Percentiles rank a stretch among this genome's conserved stretches.
Conservation (phyloP, 176 grass and related monocot species). For the Rhynchospora breviuscula region DNA sequence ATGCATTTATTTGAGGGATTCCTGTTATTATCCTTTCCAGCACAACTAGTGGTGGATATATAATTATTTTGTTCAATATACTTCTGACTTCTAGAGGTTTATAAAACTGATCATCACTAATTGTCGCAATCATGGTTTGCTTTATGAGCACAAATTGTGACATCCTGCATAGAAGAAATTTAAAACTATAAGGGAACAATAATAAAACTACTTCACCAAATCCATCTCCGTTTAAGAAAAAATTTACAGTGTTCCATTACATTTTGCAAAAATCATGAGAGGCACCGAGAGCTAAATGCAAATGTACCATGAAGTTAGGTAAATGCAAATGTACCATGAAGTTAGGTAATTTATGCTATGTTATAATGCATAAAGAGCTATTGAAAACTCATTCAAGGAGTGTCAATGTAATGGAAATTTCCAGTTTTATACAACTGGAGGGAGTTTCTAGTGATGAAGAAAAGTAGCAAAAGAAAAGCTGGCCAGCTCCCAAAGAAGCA, state of each 20-base stretch:
- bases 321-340: not conserved
- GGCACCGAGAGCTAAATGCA: not conserved
- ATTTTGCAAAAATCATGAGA: not conserved
- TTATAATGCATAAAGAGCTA: not conserved
- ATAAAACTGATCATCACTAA: not conserved
- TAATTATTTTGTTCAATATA: not conserved
- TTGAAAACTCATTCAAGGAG: not conserved
- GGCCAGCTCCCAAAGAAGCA: slow-evolving; percentile 10
- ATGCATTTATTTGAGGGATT: not conserved
- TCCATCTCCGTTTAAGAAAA: not conserved
- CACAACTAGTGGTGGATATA: not conserved
- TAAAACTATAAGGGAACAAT: not conserved
- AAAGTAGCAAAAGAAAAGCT: slow-evolving; percentile 13
- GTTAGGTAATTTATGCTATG: not conserved
- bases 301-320: not conserved
- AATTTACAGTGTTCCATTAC: not conserved
- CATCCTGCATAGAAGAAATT: slow-evolving; percentile 5
- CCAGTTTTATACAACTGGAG: not conserved
- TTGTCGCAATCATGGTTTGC: slow-evolving; percentile 9
- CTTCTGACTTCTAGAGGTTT: not conserved
- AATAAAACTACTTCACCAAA: not conserved
- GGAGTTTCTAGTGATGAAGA: not conserved
- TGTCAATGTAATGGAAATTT: not conserved
- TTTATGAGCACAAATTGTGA: slow-evolving; percentile 7
- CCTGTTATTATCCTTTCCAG: not conserved